Percentiles rank a stretch among this genome's conserved stretches.
Conservation (phyloP, 2,329 filamentous ascomycete species). For the Penicillium digitatum region DNA sequence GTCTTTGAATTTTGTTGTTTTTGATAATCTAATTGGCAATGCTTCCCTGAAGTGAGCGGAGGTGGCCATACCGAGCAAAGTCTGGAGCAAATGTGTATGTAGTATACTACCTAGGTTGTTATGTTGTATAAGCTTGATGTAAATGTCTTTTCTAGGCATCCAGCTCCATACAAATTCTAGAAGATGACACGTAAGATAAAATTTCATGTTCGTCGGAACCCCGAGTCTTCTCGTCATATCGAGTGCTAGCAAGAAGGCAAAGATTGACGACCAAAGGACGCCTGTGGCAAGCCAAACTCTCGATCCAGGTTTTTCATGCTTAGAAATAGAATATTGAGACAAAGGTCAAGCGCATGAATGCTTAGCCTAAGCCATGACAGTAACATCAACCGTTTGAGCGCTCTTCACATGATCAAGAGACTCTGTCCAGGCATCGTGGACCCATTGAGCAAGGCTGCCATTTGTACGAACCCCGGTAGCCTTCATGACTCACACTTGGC, state of each 20-base stretch:
- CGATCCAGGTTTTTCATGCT: not conserved
- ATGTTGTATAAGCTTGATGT: no score
- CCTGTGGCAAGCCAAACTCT: not conserved
- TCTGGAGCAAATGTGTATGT: no score
- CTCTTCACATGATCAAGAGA: not conserved
- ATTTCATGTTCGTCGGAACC: not conserved
- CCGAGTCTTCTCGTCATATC: not conserved
- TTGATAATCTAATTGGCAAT: no score
- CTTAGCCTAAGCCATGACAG: not conserved
- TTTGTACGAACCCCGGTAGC: not conserved
- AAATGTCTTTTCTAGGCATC: no score
- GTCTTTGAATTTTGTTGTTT: no score
- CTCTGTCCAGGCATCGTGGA: not conserved
- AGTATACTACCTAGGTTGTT: no score
- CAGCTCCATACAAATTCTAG: no score
- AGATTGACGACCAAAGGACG: not conserved
- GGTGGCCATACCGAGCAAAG: no score
- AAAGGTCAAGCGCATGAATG: not conserved
- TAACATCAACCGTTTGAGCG: not conserved
- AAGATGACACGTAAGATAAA: no score
- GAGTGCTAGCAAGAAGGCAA: not conserved
- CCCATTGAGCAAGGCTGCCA: not conserved
- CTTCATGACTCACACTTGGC: not conserved
- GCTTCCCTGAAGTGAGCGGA: no score
- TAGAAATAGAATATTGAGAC: not conserved